Percentiles rank a stretch among this genome's conserved stretches.
Evolutionary conservation across 495 filamentous ascomycete species (phyloP).

Genomic region (Podospora tetraspora): DNA sequence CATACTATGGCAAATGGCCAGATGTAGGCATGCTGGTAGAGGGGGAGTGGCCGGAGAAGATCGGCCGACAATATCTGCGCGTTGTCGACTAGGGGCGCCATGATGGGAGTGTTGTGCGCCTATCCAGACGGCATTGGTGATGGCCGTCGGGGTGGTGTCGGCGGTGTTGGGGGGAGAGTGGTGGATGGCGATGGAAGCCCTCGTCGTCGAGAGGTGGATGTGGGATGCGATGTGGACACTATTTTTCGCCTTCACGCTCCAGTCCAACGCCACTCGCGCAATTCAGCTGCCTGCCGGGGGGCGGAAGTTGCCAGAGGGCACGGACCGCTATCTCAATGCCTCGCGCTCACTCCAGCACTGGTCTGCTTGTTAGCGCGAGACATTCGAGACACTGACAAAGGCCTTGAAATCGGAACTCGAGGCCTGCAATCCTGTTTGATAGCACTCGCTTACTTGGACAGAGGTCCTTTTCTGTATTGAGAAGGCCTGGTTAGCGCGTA

Average conservation of each 20-base stretch:
- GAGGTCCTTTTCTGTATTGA: too few species aligned
- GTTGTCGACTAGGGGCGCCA: slow-evolving; percentile 78
- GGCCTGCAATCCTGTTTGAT: too few species aligned
- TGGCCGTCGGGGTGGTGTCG: background rate
- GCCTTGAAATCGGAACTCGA: too few species aligned
- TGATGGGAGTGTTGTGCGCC: slow-evolving; percentile 11
- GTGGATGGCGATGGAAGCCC: background rate
- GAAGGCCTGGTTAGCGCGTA: too few species aligned
- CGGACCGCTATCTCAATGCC: background rate
- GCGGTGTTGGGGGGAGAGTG: background rate
- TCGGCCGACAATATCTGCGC: slow-evolving; percentile 82
- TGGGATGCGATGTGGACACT: slow-evolving; percentile 18
- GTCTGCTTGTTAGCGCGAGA: too few species aligned
- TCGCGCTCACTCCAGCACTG: too few species aligned
- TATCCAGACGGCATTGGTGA: slow-evolving; percentile 22
- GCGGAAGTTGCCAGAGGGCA: background rate
- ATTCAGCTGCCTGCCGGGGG: background rate
- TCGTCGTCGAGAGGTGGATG: background rate
- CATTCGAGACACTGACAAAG: too few species aligned
- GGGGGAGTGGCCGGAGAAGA: slow-evolving; percentile 80
- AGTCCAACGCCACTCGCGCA: background rate
- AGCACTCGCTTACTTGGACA: too few species aligned
- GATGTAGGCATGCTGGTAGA: slow-evolving; percentile 76
- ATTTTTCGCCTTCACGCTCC: background rate
- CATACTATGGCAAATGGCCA: slow-evolving; percentile 90